Conservation (phyloP, 805 yeast genomes). For the Candida odintsovae region DNA sequence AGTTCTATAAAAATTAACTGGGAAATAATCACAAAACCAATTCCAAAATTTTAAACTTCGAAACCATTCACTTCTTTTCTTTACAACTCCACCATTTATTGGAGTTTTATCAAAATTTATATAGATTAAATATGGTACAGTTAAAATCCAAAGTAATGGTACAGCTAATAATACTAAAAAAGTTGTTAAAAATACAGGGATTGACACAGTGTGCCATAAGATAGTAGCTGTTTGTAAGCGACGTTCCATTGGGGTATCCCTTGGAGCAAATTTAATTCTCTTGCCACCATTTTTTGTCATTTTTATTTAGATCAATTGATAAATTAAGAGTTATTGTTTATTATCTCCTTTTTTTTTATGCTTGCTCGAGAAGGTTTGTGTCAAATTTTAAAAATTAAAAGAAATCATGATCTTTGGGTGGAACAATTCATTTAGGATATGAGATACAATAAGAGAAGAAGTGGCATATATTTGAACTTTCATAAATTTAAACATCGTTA, state of each 20-base stretch:
- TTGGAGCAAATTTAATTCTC: constrained; percentile 39
- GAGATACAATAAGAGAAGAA: too few species aligned
- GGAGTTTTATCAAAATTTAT: constrained; percentile 60
- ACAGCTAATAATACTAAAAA: constrained; percentile 54
- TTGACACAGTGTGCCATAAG: constrained; percentile 67
- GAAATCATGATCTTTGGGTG: too few species aligned
- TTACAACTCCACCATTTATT: constrained; percentile 62
- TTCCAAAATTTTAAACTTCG: constrained; percentile 59
- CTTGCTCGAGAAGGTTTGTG: too few species aligned
- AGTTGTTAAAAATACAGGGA: constrained; percentile 50
- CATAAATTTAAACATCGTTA: too few species aligned
- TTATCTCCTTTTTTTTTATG: too few species aligned
- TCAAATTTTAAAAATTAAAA: too few species aligned
- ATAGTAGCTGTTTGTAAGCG: constrained; percentile 65
- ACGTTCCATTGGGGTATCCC: constrained; percentile 46
- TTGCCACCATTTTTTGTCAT: neutral
- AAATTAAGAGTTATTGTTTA: too few species aligned
- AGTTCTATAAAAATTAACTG: constrained; percentile 65
- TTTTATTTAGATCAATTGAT: too few species aligned
- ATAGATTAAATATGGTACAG: constrained; percentile 60
- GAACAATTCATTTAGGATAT: too few species aligned
- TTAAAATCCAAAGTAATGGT: constrained; percentile 61
- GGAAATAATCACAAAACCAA: constrained; percentile 74
- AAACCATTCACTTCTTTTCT: constrained; percentile 51
- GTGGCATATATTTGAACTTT: too few species aligned